phyloP scores from a whole-genome alignment of 768 basidiomycete genomes.

The Boletus tomentosulus region DNA sequence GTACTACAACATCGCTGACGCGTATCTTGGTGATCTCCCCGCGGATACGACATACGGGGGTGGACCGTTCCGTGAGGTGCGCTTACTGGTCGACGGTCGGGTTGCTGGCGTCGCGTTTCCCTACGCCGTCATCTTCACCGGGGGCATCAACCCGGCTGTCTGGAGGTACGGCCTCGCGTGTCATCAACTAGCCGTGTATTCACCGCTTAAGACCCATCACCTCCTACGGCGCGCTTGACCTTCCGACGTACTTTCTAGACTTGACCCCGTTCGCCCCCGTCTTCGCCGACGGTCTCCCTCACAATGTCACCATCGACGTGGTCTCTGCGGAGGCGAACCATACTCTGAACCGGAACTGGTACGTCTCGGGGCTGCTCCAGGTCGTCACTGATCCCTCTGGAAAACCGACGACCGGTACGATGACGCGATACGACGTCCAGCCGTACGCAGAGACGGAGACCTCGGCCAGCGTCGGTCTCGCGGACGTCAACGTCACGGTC shows the following conservation, averaged over 20 bases:
- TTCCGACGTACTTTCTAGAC: constrained; percentile 76
- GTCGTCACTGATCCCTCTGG: constrained; percentile 62
- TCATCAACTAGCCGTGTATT: background rate
- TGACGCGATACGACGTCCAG: constrained; percentile 53
- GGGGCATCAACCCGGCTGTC: constrained; percentile 62
- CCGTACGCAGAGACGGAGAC: constrained; percentile 52
- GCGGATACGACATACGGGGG: constrained; percentile 40
- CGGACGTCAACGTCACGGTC: constrained; percentile 59
- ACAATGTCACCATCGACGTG: constrained; percentile 70
- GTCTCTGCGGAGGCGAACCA: constrained; percentile 64
- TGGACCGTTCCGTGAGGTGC: constrained; percentile 62
- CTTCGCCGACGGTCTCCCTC: constrained; percentile 63
- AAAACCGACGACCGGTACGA: constrained; percentile 63
- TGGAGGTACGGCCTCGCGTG: constrained; percentile 50
- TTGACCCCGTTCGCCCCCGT: constrained; percentile 73
- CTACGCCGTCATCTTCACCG: constrained; percentile 64
- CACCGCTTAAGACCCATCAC: constrained; percentile 54
- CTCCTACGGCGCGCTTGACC: constrained; percentile 71
- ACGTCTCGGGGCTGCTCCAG: constrained; percentile 65
- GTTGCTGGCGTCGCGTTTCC: constrained; percentile 58
- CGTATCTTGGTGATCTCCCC: constrained; percentile 55
- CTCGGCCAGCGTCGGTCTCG: constrained; percentile 39
- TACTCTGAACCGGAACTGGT: constrained; percentile 73
- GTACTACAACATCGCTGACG: constrained; percentile 66
- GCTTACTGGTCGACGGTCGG: constrained; percentile 51